These are phyloP conservation scores for Stephania cephalantha DNA, from an alignment of 164 flowering plant genomes.

Conservation along the genomic window DNA sequence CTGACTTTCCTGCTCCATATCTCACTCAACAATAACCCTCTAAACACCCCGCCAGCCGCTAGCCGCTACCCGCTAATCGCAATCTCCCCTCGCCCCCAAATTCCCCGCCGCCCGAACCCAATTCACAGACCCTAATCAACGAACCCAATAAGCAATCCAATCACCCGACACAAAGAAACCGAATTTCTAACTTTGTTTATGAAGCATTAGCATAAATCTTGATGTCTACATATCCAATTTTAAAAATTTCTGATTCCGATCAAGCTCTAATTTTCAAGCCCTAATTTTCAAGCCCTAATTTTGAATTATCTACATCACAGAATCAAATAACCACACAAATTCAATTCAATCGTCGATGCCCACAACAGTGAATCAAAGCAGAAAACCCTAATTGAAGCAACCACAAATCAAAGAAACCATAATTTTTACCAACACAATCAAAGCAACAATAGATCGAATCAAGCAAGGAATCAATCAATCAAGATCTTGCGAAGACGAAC, in stretches of 20 bases:
- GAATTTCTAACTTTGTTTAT: no score
- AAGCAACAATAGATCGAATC: not conserved
- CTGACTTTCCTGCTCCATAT: constrained; percentile 20
- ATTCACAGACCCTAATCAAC: constrained; percentile 1
- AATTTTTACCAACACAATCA: not conserved
- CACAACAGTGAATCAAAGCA: no score
- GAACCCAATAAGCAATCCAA: not conserved
- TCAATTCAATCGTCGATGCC: not conserved
- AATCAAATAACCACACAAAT: not conserved
- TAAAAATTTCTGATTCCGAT: no score
- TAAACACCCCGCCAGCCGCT: not conserved
- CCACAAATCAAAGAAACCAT: not conserved
- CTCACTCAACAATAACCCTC: not conserved
- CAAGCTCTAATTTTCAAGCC: no score
- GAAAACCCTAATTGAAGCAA: not conserved
- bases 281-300: no score
- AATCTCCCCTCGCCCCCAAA: not conserved
- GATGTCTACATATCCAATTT: not conserved
- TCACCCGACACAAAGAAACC: no score
- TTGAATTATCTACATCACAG: not conserved
- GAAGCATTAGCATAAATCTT: no score
- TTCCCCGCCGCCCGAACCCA: not conserved
- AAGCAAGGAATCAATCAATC: not conserved
- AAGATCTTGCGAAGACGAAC: not conserved
- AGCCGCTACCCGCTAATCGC: not conserved